phyloP scores from a whole-genome alignment of 2,329 filamentous ascomycete genomes.

The Trichoderma hamatum region DNA sequence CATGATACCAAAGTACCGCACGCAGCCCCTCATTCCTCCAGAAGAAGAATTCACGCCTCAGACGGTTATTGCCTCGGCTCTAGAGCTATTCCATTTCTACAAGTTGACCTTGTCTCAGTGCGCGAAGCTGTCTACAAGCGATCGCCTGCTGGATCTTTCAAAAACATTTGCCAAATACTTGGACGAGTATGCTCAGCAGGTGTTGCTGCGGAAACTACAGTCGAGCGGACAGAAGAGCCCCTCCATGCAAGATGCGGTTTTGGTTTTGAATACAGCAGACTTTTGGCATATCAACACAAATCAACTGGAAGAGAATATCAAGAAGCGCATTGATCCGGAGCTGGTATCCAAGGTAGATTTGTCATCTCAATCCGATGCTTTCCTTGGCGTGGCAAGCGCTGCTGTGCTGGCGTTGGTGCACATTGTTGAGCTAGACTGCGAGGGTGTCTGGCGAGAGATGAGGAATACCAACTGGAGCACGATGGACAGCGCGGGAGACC shows the following conservation, averaged over 20 bases:
- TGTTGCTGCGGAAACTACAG: conserved; percentile 73
- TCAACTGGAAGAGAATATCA: conserved; percentile 93
- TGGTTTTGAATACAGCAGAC: conserved; percentile 94
- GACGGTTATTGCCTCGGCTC: conserved; percentile 88
- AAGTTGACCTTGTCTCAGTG: conserved; percentile 91
- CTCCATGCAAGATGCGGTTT: conserved; percentile 72
- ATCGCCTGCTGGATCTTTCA: conserved; percentile 80
- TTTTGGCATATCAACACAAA: conserved; percentile 95
- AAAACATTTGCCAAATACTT: conserved; percentile 88
- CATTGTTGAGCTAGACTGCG: conserved; percentile 78
- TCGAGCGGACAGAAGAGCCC: conserved; percentile 56
- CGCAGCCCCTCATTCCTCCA: conserved; percentile 73
- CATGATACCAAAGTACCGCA: conserved; percentile 86
- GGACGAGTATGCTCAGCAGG: conserved; percentile 92
- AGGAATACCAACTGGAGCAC: conserved; percentile 92
- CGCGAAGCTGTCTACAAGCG: conserved; percentile 92
- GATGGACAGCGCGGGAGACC: conserved; percentile 90
- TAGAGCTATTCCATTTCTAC: conserved; percentile 97
- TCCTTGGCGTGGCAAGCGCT: conserved; percentile 90
- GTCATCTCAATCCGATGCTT: conserved; percentile 90
- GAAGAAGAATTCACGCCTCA: conserved; percentile 94
- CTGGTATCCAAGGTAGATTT: conserved; percentile 78
- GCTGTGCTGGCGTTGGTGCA: conserved; percentile 83
- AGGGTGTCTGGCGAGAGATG: conserved; percentile 95
- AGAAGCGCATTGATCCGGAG: conserved; percentile 81